Evolutionary conservation across 768 basidiomycete genomes (phyloP).

Genomic region (Kwoniella dejecticola): DNA sequence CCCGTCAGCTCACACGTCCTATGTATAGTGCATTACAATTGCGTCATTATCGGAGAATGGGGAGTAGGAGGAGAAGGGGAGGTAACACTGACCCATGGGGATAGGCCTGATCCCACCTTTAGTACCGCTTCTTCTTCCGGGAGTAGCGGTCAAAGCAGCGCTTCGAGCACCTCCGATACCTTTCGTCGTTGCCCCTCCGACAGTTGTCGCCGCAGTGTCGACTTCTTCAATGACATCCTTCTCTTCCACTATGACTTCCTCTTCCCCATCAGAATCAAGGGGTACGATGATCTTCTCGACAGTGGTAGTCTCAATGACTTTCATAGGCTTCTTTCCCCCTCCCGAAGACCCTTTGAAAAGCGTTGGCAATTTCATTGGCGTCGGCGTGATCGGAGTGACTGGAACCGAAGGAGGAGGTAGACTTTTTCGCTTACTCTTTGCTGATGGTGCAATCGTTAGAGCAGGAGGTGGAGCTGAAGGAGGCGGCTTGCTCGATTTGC

Average conservation of each 20-base stretch:
- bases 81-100: slow-evolving; percentile 30
- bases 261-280: slow-evolving; percentile 8
- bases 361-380: slow-evolving; percentile 11
- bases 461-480: too few relatives aligned
- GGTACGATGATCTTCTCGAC: slow-evolving; percentile 6
- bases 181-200: slow-evolving; percentile 30
- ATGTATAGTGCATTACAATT: too few relatives aligned
- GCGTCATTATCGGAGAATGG: too few relatives aligned
- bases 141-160: slow-evolving; percentile 11
- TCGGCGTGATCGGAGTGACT: neutral
- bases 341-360: slow-evolving; percentile 2
- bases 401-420: slow-evolving; percentile 12
- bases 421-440: slow-evolving; percentile 11
- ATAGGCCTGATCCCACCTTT: slow-evolving; percentile 41
- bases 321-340: slow-evolving; percentile 9
- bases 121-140: slow-evolving; percentile 20
- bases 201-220: slow-evolving; percentile 29
- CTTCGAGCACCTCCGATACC: slow-evolving; percentile 22
- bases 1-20: neutral
- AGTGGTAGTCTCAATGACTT: slow-evolving; percentile 17
- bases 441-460: too few relatives aligned
- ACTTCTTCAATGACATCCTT: slow-evolving; percentile 10
- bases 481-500: slow-evolving; percentile 3
- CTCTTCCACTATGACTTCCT: slow-evolving; percentile 22
- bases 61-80: neutral